Conservation (phyloP, 192 early-diverging fungal genomes). For the Chytriomyces hyalinus region DNA sequence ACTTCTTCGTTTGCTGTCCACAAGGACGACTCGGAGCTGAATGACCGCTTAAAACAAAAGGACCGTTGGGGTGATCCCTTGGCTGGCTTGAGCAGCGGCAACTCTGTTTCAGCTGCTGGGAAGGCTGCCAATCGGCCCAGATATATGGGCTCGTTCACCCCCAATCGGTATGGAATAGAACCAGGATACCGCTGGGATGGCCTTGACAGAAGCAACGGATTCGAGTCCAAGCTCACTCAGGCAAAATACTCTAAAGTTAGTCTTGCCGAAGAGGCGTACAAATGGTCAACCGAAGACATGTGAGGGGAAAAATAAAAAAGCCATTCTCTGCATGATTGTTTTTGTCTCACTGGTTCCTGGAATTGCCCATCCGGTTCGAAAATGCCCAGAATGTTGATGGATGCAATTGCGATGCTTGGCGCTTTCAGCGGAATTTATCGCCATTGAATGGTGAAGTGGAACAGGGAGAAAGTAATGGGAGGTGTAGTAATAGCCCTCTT, state of each 20-base stretch:
- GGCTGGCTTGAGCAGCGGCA: constrained; percentile 45
- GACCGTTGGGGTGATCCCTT: constrained; percentile 77
- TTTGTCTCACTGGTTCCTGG: background rate
- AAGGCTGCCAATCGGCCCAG: constrained; percentile 9
- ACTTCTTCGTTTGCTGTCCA: constrained; percentile 50
- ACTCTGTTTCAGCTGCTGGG: background rate
- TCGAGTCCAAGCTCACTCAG: constrained; percentile 61
- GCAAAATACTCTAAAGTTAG: constrained; percentile 30
- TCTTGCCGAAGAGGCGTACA: constrained; percentile 45
- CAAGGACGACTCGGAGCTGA: constrained; percentile 54
- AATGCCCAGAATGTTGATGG: constrained; percentile 67
- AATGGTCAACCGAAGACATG: constrained; percentile 57
- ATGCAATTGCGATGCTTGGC: constrained; percentile 59
- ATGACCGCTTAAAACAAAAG: constrained; percentile 55
- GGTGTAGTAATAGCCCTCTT: constrained; percentile 37
- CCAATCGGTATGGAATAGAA: constrained; percentile 72
- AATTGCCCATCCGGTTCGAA: constrained; percentile 69
- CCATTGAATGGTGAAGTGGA: constrained; percentile 75
- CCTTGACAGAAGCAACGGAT: constrained; percentile 79
- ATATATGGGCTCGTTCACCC: constrained; percentile 49
- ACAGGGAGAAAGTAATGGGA: constrained; percentile 45
- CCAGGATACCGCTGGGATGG: constrained; percentile 84
- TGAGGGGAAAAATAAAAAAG: constrained; percentile 7
- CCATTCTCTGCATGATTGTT: background rate
- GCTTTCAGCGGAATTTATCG: constrained; percentile 71